A percentile compares a stretch with the other conserved stretches of the same genome.
These are phyloP conservation scores for Stephania yunnanensis DNA, from an alignment of 164 flowering plant species.

Conservation along the genomic window DNA sequence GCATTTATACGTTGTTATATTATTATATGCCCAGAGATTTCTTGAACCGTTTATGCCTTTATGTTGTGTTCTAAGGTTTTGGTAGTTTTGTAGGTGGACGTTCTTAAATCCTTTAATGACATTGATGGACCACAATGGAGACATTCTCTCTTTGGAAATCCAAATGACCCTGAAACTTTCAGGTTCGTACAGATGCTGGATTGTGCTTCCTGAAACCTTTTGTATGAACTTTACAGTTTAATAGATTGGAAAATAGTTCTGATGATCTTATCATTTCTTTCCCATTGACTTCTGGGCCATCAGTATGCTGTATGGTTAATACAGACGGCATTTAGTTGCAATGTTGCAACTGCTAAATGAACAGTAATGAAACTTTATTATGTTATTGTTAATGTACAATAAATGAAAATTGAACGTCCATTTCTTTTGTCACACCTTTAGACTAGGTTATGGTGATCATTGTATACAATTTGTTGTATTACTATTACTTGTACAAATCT, in stretches of 20 bases:
- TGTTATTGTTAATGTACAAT: neutral
- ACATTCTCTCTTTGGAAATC: constrained; percentile 94
- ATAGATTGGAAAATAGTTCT: no score
- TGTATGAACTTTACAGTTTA: neutral
- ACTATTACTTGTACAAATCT: no score
- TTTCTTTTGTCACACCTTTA: neutral
- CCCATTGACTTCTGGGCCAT: neutral
- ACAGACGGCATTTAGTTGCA: neutral
- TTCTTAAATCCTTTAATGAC: constrained; percentile 76
- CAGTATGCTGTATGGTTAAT: neutral
- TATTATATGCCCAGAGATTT: neutral
- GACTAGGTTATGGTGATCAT: neutral
- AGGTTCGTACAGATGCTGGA: constrained; percentile 43
- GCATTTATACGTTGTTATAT: neutral
- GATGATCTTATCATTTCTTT: neutral
- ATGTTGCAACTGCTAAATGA: neutral
- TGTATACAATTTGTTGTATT: neutral
- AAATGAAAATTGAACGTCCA: neutral
- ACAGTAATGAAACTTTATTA: neutral
- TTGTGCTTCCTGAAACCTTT: neutral
- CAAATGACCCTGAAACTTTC: constrained; percentile 95
- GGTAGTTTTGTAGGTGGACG: constrained; percentile 53
- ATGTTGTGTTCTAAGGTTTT: constrained; percentile 8
- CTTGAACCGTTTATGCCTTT: neutral
- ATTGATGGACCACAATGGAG: constrained; percentile 94